Conservation (phyloP, 73 alveolate species). For the Stentor coeruleus region DNA sequence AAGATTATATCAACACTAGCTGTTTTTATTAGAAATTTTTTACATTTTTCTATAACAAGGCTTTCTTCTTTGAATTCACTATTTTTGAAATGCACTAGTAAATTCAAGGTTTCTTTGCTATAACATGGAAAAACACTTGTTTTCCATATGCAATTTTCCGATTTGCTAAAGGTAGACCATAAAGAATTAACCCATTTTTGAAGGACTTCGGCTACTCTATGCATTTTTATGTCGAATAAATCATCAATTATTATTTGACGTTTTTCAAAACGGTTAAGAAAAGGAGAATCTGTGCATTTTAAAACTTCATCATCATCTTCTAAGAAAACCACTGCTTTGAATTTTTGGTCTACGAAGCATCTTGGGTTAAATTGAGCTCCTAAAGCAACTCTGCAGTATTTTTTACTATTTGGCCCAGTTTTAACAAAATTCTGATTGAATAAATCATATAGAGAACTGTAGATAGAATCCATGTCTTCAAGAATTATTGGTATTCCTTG, state of each 20-base stretch:
- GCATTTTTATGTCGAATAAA: too few relatives aligned
- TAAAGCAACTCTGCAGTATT: conserved; percentile 25
- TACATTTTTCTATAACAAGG: background rate
- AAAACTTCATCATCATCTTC: background rate
- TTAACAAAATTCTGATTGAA: conserved; percentile 28
- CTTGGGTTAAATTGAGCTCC: conserved; percentile 31
- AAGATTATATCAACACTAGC: background rate
- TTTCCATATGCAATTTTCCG: too few relatives aligned
- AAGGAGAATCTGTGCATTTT: conserved; percentile 37
- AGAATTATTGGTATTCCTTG: conserved; percentile 27
- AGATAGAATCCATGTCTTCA: conserved; percentile 32
- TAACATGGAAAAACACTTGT: background rate
- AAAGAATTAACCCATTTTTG: background rate
- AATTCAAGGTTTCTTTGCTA: background rate
- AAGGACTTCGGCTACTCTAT: too few relatives aligned
- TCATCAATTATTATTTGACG: too few relatives aligned
- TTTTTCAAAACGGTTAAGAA: conserved; percentile 49
- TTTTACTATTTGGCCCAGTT: background rate
- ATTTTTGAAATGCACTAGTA: too few relatives aligned
- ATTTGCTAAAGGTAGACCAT: too few relatives aligned
- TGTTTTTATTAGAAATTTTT: background rate
- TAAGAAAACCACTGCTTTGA: conserved; percentile 1
- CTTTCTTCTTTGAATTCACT: background rate
- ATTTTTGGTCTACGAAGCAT: background rate
- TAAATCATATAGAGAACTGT: conserved; percentile 33